A percentile compares a stretch with the other conserved stretches of the same genome.
Conservation (phyloP, 2,329 filamentous ascomycete species). For the Peltaster fructicola region DNA sequence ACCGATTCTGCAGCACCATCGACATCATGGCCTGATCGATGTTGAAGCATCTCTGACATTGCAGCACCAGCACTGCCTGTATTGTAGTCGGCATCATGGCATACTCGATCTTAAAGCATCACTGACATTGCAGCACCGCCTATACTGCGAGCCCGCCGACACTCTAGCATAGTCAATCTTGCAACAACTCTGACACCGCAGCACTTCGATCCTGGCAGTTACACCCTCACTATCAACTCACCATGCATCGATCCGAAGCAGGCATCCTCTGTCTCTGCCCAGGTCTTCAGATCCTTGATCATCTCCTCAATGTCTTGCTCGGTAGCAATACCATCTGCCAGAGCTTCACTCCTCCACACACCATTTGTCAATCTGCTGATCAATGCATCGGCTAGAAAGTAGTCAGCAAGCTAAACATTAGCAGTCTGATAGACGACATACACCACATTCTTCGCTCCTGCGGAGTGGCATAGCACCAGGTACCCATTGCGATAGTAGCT, state of each 20-base stretch:
- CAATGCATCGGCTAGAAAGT: slow-evolving; percentile 2
- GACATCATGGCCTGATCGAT: too few relatives aligned
- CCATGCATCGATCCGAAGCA: slow-evolving; percentile 26
- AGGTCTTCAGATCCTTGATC: slow-evolving; percentile 22
- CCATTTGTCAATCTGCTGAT: slow-evolving; percentile 9
- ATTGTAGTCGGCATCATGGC: too few relatives aligned
- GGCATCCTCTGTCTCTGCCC: slow-evolving; percentile 25
- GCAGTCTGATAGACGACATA: slow-evolving; percentile 1
- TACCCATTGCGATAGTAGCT: slow-evolving; percentile 23
- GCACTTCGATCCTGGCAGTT: too few relatives aligned
- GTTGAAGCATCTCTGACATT: too few relatives aligned
- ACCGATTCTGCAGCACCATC: too few relatives aligned
- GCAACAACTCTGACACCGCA: too few relatives aligned
- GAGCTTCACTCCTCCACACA: slow-evolving; percentile 16
- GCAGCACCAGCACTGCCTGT: too few relatives aligned
- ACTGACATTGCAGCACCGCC: too few relatives aligned
- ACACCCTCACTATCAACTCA: slow-evolving; percentile 19
- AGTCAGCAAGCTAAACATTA: background rate
- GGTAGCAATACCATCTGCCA: slow-evolving; percentile 21
- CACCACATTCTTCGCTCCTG: slow-evolving; percentile 24
- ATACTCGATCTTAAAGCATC: too few relatives aligned
- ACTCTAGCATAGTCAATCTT: slow-evolving; percentile 1
- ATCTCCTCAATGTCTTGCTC: slow-evolving; percentile 24
- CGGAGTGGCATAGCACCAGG: slow-evolving; percentile 25
- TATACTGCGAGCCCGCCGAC: too few relatives aligned